Evolutionary conservation across 169 alveolate species (phyloP), one percentile per base, ranked within the genome.

Genomic region (Eimeria necatrix): DNA sequence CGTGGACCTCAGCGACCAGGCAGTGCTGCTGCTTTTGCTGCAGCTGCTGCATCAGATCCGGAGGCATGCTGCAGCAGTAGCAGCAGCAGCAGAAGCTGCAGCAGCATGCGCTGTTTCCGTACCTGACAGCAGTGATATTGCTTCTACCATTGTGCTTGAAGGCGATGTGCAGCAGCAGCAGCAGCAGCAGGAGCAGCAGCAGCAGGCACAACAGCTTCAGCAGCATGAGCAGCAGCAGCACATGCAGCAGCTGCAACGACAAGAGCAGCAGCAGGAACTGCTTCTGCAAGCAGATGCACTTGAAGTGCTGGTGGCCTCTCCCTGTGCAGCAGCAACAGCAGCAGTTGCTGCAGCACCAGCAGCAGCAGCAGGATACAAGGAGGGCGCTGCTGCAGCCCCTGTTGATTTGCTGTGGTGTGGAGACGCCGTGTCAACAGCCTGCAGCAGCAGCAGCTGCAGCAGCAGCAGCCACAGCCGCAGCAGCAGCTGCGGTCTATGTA

Each of bases 331-430:
- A 22, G 71, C 90, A 80, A 71, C 73, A 80, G 90, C 73, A 51
- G 71, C 86, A 12, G 46, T 22, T 16, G 84, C 51, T 24, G 84
- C 84, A 68, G 76, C 76, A 68, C 49, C 61, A 53, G 61, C 61
- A 53, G 61, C 61, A 53, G 61, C 61, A 53, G 61, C 76, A 26
- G 32, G 80, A 26, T 16, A 3, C 16, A 9, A 49, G 51, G 73
- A 22, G 51, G 4, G 73, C 32, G 56, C 10, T 0, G 10, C 9
- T 49, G 22, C 73, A 8, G 49, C 32, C 6, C 46, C 18, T 20
- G 90, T 16, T 7, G 90, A 80, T 24, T 24, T 53, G 71, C 41
- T 80, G 90, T 80, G 90, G 90, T 80, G 90, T 32, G 90, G 90
- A 9, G 90, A 24, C 51, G 46, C 52, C 52, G 71, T 8, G 32